A percentile compares a stretch with the other conserved stretches of the same genome.
These are phyloP conservation scores for Wakefieldia striispora DNA, from an alignment of 768 basidiomycete genomes.

Conservation along the genomic window DNA sequence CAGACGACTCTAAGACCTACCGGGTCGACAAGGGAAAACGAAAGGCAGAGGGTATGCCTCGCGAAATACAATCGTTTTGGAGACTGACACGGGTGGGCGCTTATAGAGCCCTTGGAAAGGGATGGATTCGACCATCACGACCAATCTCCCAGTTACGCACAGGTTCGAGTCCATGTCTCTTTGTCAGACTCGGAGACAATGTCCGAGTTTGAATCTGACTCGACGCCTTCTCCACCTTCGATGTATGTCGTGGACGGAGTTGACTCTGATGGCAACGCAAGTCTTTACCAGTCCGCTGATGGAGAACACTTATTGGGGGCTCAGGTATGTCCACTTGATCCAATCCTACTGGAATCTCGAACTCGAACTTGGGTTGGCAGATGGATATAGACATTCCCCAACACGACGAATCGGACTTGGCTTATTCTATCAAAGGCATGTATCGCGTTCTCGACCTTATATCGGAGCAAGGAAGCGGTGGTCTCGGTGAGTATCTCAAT, in stretches of 20 bases:
- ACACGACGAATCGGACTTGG: conserved; percentile 20
- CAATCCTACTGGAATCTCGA: neutral
- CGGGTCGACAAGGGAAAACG: conserved; percentile 19
- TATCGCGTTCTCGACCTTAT: conserved; percentile 55
- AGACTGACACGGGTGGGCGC: neutral
- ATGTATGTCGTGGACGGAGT: neutral
- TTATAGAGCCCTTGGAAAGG: conserved; percentile 10
- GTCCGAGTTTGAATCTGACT: neutral
- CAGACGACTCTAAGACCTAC: conserved; percentile 1
- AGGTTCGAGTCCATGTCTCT: neutral
- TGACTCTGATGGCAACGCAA: conserved; percentile 10
- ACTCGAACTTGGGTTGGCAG: conserved; percentile 6
- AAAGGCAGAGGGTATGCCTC: conserved; percentile 16
- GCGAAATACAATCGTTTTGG: neutral
- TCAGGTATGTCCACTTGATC: conserved; percentile 9
- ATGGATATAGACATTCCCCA: conserved; percentile 15
- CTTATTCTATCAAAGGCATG: conserved; percentile 41
- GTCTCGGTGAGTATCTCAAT: conserved; percentile 40
- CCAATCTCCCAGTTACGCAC: neutral
- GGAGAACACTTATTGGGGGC: conserved; percentile 2
- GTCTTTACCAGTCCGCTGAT: conserved; percentile 13
- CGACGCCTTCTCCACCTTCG: conserved; percentile 2
- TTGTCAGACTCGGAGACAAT: conserved; percentile 10
- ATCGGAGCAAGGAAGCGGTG: conserved; percentile 47
- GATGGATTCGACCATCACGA: neutral